Base-by-base conservation (phyloP, 352 stramenopile genomes). In the Globisporangium acanthophoron region DNA sequence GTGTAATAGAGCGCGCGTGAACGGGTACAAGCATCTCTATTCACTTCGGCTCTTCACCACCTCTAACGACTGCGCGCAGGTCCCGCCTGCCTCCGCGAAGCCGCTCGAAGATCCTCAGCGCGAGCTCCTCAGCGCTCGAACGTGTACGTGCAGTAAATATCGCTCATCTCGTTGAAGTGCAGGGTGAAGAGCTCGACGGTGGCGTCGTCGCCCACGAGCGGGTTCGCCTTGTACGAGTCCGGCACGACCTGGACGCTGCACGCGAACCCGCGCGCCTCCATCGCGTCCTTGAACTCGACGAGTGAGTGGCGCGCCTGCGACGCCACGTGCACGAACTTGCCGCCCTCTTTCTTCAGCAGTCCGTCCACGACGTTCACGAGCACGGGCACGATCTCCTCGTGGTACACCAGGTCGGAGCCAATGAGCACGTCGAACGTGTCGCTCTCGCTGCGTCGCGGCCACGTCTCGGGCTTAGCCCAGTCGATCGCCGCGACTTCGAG, bases 91-190 rank as follows among this genome's bases (percentile, higher is more conserved):
- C 5, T 35, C 31, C 31, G 31, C 43, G 16, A 18, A 9, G 21
- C 46, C 31, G 18, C 31, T 56, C 52, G 59, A 56, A 73, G 69
- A 37, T 46, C 18, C 62, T 27, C 24, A 27, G 24, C 24, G 24
- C 24, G 24, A 27, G 24, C 24, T 27, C 24, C 24, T 27, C 80
- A 72, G 12, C 65, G 69, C 43, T 72, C 86, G 56, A 94, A 94
- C 8, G 78, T 90, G 76, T 94, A 94, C 58, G 92, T 76, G 69
- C 81, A 91, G 69, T 94, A 94, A 62, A 85, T 76, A 65, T 94
- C 85, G 62, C 76, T 88, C 86, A 96, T 93, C 61, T 96, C 86
- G 73, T 93, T 93, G 67, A 96, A 96, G 61, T 96, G 86, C 55
- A 96, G 62, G 59, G 84, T 66, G 49, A 94, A 94, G 31, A 94